These are phyloP conservation scores for Xanthoconium stramineum DNA, from an alignment of 768 basidiomycete genomes.

Conservation along the genomic window DNA sequence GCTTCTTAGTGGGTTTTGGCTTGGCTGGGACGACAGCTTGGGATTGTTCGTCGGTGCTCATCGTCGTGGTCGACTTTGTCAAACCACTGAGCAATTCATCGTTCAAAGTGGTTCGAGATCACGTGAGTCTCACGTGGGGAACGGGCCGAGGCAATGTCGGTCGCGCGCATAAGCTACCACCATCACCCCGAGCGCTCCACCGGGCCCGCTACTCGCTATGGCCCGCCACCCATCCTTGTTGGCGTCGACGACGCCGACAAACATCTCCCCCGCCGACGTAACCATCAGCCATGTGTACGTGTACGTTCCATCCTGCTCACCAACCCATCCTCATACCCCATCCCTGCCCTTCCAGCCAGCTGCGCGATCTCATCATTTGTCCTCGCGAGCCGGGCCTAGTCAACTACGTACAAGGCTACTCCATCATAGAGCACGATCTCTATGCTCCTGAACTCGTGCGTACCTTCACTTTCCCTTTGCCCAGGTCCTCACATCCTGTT, in stretches of 20 bases:
- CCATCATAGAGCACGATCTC: slow-evolving; percentile 63
- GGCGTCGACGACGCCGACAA: slow-evolving; percentile 41
- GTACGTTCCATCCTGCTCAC: slow-evolving; percentile 1
- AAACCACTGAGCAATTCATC: not conserved
- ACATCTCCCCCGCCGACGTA: slow-evolving; percentile 41
- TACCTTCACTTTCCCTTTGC: slow-evolving; percentile 15
- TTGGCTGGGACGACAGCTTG: slow-evolving; percentile 16
- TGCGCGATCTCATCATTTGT: slow-evolving; percentile 76
- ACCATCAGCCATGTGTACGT: slow-evolving; percentile 64
- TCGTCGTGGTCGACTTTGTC: slow-evolving; percentile 18
- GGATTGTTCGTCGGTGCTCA: slow-evolving; percentile 31
- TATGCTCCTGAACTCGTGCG: slow-evolving; percentile 45
- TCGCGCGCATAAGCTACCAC: slow-evolving; percentile 8
- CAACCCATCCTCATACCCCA: slow-evolving; percentile 12
- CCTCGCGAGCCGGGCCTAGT: slow-evolving; percentile 63
- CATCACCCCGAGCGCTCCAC: not conserved
- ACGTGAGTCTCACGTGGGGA: slow-evolving; percentile 24
- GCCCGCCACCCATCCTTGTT: slow-evolving; percentile 45
- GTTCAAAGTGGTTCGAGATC: slow-evolving; percentile 5
- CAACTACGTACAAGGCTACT: slow-evolving; percentile 52
- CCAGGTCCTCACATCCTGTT: slow-evolving; percentile 10
- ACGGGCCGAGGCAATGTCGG: slow-evolving; percentile 15
- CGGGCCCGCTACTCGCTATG: slow-evolving; percentile 36
- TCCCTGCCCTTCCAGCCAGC: slow-evolving; percentile 46
- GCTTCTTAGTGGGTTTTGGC: slow-evolving; percentile 51